A percentile compares a stretch with the other conserved stretches of the same genome.
phyloP scores from a whole-genome alignment of 257 asterid genomes.

The Perilla frutescens region DNA sequence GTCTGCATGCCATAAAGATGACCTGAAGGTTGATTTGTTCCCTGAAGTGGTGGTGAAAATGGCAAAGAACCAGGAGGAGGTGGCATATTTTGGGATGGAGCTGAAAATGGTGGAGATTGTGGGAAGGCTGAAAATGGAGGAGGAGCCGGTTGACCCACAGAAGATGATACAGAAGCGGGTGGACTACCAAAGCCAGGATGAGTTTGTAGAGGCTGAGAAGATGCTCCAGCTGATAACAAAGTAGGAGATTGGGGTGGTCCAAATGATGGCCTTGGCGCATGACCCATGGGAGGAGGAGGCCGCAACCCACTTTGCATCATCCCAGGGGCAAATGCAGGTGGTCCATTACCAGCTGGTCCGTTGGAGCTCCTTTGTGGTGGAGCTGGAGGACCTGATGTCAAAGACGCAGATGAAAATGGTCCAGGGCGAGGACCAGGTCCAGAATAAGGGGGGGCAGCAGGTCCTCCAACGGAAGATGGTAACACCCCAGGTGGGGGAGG shows the following conservation, averaged over 20 bases:
- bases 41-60: conserved; percentile 59
- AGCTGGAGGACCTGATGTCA: conserved; percentile 47
- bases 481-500: conserved; percentile 72
- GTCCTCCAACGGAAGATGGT: conserved; percentile 57
- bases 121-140: conserved; percentile 35
- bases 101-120: conserved; percentile 51
- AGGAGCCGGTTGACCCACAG: conserved; percentile 60
- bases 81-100: conserved; percentile 46
- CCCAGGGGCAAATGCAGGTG: conserved; percentile 59
- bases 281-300: conserved; percentile 58
- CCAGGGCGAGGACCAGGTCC: conserved; percentile 61
- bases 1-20: conserved; percentile 73
- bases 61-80: conserved; percentile 70
- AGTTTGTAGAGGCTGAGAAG: conserved; percentile 60
- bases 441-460: conserved; percentile 44
- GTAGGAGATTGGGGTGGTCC: conserved; percentile 62
- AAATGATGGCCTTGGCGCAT: conserved; percentile 54
- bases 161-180: conserved; percentile 53
- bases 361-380: conserved; percentile 50
- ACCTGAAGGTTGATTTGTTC: conserved; percentile 56
- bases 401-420: conserved; percentile 51
- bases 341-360: conserved; percentile 61
- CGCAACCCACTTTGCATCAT: conserved; percentile 55
- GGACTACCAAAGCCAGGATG: conserved; percentile 75
- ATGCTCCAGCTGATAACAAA: conserved; percentile 48